These are phyloP conservation scores for Lentinula aciculospora DNA, from an alignment of 768 basidiomycete species.

Conservation along the genomic window DNA sequence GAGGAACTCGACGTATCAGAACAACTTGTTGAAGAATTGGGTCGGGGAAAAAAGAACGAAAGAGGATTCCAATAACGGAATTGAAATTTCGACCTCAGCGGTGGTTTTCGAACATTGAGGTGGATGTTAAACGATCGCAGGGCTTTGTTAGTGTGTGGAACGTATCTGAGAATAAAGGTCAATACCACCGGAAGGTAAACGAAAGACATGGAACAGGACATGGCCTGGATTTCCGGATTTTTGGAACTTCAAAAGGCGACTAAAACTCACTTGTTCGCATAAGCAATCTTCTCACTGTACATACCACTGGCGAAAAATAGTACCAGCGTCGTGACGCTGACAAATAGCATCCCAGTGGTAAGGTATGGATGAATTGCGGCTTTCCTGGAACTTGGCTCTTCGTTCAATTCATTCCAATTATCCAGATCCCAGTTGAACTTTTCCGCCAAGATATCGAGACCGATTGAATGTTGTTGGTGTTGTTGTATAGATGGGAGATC, in stretches of 20 bases:
- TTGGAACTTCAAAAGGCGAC: not conserved
- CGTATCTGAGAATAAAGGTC: constrained; percentile 57
- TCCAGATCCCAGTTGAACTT: not conserved
- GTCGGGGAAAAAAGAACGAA: constrained; percentile 52
- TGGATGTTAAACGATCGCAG: constrained; percentile 95
- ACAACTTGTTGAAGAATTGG: constrained; percentile 15
- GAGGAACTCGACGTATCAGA: constrained; percentile 21
- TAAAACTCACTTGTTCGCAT: constrained; percentile 81
- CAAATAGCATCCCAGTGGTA: constrained; percentile 74
- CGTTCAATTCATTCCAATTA: not conserved
- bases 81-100: constrained; percentile 55
- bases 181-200: not conserved
- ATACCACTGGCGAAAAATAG: constrained; percentile 96
- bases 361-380: constrained; percentile 67
- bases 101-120: constrained; percentile 84
- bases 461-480: not conserved
- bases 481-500: constrained; percentile 15
- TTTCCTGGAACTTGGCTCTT: constrained; percentile 9
- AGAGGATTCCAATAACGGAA: constrained; percentile 39
- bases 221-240: not conserved
- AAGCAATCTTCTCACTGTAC: constrained; percentile 94
- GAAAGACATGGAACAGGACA: not conserved
- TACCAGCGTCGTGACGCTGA: constrained; percentile 83
- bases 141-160: constrained; percentile 91
- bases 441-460: not conserved